Base-by-base conservation (phyloP, 2,329 filamentous ascomycete genomes). In the Zymoseptoria crescenta region DNA sequence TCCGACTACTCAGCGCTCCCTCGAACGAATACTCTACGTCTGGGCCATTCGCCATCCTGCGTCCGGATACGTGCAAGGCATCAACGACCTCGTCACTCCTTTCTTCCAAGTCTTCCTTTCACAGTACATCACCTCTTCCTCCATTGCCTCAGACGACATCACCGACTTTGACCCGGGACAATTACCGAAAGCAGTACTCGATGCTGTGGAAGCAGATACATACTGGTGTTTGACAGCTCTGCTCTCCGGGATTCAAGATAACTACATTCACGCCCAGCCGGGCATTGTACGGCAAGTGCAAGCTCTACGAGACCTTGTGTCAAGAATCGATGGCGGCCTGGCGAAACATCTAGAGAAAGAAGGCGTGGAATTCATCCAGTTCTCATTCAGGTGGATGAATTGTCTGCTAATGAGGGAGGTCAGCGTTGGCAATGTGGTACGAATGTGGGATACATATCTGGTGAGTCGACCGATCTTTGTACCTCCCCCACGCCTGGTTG, bases 371-470 rank as follows among this genome's bases (percentile, higher is more conserved):
- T 99, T 99, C 71, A 99, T 99, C 69, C 94, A 99, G 72, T 99
- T 99, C 76, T 96, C 91, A 75, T 99, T 99, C 73, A 83, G 94
- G 58, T 99, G 94, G 94, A 99, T 99, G 94, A 99, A 99, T 70
- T 99, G 94, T 74, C 83, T 99, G 56, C 80, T 99, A 65, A 99
- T 99, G 94, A 84, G 94, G 64, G 94, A 99, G 76, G 89, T 99
- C 65, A 96, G 89, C 72, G 93, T 99, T 59, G 89, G 87, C 73
- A 97, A 96, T 73, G 96, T 91, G 0, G 96, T 99, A 64, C 83
- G 94, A 67, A 99, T 99, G 94, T 99, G 94, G 94, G 94, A 99
- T 75, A 99, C 94, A 27, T 99, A 99, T 77, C 83, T 99, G 78
- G 93, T 96, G 79, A 72, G 85, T 76, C 27, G 8, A 21, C 27